Conservation (phyloP, 495 filamentous ascomycete genomes). For the Wilcoxina mikolae region DNA sequence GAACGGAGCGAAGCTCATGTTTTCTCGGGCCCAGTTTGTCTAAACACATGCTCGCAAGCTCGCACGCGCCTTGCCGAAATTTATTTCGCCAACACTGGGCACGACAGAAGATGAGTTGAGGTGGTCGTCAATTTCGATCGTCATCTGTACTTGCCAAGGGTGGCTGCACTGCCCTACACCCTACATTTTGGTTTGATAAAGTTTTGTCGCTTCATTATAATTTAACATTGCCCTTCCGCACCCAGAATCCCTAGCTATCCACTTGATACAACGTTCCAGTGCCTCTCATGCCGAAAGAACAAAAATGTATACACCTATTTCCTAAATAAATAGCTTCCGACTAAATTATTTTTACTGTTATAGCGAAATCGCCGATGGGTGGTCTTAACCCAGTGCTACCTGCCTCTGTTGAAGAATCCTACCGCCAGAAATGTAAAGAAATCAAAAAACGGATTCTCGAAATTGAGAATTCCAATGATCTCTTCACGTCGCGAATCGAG, state of each 20-base stretch:
- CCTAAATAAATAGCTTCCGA: not conserved
- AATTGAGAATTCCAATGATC: conserved; percentile 76
- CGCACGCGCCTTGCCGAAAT: not conserved
- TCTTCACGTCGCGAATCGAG: conserved; percentile 58
- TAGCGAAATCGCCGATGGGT: conserved; percentile 32
- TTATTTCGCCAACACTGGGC: not conserved
- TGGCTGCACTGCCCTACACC: too few species aligned
- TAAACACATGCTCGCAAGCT: too few species aligned
- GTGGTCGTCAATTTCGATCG: not conserved
- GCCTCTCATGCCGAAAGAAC: conserved; percentile 24
- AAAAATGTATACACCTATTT: conserved; percentile 20
- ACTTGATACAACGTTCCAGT: not conserved
- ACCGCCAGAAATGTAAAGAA: conserved; percentile 92
- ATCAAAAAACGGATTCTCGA: conserved; percentile 81
- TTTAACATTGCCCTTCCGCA: not conserved
- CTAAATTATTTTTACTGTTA: conserved; percentile 10
- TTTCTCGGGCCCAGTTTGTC: too few species aligned
- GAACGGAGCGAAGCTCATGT: too few species aligned
- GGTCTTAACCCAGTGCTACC: conserved; percentile 51
- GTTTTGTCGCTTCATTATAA: not conserved
- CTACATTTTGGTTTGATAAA: too few species aligned
- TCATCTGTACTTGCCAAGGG: not conserved
- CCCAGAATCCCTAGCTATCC: not conserved
- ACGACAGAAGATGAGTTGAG: not conserved
- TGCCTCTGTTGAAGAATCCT: conserved; percentile 87